A percentile compares a stretch with the other conserved stretches of the same genome.
Conservation (phyloP, 1,139 yeast genomes). For the Scheffersomyces insectosa region DNA sequence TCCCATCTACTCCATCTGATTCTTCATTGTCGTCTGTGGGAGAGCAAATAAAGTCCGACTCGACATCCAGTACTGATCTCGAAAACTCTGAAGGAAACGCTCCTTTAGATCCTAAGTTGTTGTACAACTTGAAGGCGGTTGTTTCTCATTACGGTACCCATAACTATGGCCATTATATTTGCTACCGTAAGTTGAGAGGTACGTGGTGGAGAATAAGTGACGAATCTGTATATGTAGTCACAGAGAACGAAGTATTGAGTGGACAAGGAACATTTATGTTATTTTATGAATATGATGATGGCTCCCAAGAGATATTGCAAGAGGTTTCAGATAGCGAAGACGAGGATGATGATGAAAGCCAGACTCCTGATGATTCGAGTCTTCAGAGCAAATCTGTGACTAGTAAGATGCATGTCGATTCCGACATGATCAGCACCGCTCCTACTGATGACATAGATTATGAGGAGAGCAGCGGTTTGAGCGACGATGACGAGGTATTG, state of each 20-base stretch:
- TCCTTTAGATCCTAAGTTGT: constrained; percentile 35
- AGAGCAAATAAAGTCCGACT: constrained; percentile 4
- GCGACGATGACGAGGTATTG: background rate
- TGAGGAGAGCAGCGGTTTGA: constrained; percentile 8
- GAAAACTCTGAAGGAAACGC: background rate
- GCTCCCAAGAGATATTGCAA: constrained; percentile 32
- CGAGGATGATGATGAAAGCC: constrained; percentile 29
- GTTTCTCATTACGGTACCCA: constrained; percentile 93
- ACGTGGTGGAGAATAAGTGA: constrained; percentile 96
- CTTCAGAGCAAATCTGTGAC: background rate
- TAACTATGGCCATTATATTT: constrained; percentile 92
- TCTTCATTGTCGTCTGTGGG: constrained; percentile 2
- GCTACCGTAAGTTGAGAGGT: constrained; percentile 77
- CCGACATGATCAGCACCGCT: background rate
- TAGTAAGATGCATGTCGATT: background rate
- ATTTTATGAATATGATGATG: constrained; percentile 67
- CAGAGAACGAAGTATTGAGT: constrained; percentile 73
- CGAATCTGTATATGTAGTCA: constrained; percentile 78
- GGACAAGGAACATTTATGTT: constrained; percentile 92
- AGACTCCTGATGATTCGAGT: constrained; percentile 2
- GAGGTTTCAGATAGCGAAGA: constrained; percentile 36
- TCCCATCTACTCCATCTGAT: constrained; percentile 2
- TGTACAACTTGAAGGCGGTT: constrained; percentile 76
- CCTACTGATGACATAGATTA: constrained; percentile 13
- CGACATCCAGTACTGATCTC: constrained; percentile 4